Evolutionary conservation across 345 rosid genomes (phyloP).

Genomic region (Brassica rapa): DNA sequence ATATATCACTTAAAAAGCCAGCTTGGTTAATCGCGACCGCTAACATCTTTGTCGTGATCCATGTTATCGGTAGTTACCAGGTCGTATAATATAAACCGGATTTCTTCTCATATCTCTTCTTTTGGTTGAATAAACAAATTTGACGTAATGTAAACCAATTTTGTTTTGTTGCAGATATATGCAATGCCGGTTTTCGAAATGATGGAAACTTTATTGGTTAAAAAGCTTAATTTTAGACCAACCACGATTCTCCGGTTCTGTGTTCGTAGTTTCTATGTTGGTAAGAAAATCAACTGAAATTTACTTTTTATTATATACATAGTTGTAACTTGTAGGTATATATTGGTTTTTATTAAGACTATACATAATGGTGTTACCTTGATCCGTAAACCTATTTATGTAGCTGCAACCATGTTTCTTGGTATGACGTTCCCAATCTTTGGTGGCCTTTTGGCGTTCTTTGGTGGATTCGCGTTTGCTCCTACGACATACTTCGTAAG

Average conservation of each 20-base stretch:
- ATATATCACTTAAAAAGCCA: conserved; percentile 61
- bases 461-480: conserved; percentile 91
- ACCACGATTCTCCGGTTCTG: conserved; percentile 49
- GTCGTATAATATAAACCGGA: conserved; percentile 34
- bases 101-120: not conserved
- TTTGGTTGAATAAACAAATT: not conserved
- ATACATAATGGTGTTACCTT: not conserved
- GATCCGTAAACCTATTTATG: not conserved
- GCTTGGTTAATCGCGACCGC: conserved; percentile 68
- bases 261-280: conserved; percentile 57
- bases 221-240: conserved; percentile 57
- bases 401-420: conserved; percentile 72
- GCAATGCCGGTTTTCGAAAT: conserved; percentile 87
- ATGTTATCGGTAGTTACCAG: conserved; percentile 86
- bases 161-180: conserved; percentile 47
- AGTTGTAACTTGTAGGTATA: not conserved
- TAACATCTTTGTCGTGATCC: conserved; percentile 70
- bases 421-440: conserved; percentile 79
- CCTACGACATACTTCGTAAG: conserved; percentile 83
- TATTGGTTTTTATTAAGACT: not conserved
- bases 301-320: not conserved
- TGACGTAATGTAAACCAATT: not conserved
- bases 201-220: conserved; percentile 69
- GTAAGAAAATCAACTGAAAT: conserved; percentile 39
- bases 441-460: conserved; percentile 76